These are phyloP conservation scores for Penicillium hesseltinei DNA, from an alignment of 2,329 filamentous ascomycete genomes.

Conservation along the genomic window DNA sequence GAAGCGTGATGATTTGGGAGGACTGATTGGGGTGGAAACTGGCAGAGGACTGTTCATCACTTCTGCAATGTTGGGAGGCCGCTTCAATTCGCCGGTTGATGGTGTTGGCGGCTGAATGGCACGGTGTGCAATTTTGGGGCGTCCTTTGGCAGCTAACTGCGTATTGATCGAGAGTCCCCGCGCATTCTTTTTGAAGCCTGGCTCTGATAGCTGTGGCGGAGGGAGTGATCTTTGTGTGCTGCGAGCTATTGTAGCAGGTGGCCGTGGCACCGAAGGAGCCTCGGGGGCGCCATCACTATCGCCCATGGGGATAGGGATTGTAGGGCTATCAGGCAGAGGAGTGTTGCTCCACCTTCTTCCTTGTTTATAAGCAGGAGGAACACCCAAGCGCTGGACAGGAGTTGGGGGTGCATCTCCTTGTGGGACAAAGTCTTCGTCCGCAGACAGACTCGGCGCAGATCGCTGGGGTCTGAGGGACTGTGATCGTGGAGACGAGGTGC, in stretches of 20 bases:
- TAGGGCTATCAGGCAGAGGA: slow-evolving; percentile 37
- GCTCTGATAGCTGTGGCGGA: slow-evolving; percentile 18
- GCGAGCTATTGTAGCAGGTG: slow-evolving; percentile 12
- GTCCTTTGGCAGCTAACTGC: slow-evolving; percentile 35
- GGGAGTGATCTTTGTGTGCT: slow-evolving; percentile 12
- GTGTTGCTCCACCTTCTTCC: slow-evolving; percentile 33
- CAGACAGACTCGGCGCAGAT: slow-evolving; percentile 34
- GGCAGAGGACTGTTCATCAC: slow-evolving; percentile 44
- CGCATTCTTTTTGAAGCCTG: slow-evolving; percentile 37
- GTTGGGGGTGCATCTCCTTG: slow-evolving; percentile 13
- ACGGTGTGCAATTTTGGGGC: slow-evolving; percentile 34
- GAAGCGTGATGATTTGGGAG: slow-evolving; percentile 27
- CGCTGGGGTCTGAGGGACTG: slow-evolving; percentile 28
- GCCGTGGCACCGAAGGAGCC: slow-evolving; percentile 7
- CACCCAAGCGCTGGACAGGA: slow-evolving; percentile 26
- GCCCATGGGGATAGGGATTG: slow-evolving; percentile 26
- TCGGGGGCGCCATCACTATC: slow-evolving; percentile 7
- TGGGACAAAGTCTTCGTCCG: slow-evolving; percentile 15
- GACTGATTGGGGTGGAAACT: slow-evolving; percentile 22
- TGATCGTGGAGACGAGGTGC: slow-evolving; percentile 1
- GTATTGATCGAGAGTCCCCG: slow-evolving; percentile 44
- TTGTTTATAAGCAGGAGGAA: slow-evolving; percentile 34
- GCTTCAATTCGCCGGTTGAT: slow-evolving; percentile 23
- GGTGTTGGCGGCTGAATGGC: slow-evolving; percentile 40
- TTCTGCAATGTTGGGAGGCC: slow-evolving; percentile 41